A percentile compares a stretch with the other conserved stretches of the same genome.
Evolutionary conservation across 371 early-diverging fungal species (phyloP).

Genomic region (Lichtheimia ornata): DNA sequence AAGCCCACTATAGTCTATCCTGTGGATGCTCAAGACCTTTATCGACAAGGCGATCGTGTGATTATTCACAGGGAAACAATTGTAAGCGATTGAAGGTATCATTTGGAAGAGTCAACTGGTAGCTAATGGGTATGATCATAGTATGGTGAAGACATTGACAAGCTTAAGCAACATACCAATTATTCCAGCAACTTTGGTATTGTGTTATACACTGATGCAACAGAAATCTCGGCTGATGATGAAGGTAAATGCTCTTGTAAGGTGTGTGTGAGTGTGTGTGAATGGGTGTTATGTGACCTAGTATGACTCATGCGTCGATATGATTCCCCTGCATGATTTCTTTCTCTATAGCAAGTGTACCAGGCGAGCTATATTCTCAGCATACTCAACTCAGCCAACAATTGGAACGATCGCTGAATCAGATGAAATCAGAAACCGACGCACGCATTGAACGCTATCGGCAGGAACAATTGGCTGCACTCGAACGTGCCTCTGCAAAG

Average conservation of each 20-base stretch:
- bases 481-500: conserved; percentile 20
- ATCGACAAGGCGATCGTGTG: conserved; percentile 23
- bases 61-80: conserved; percentile 18
- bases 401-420: conserved; percentile 20
- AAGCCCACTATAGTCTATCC: conserved; percentile 12
- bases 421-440: conserved; percentile 25
- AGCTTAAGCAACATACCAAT: conserved; percentile 12
- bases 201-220: conserved; percentile 18
- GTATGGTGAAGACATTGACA: conserved; percentile 24
- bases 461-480: conserved; percentile 22
- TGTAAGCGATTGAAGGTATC: conserved; percentile 8
- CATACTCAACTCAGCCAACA: conserved; percentile 23
- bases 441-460: conserved; percentile 26
- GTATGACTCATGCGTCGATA: no score
- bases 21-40: conserved; percentile 7
- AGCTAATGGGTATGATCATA: not conserved
- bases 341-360: conserved; percentile 1
- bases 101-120: not conserved
- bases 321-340: no score
- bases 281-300: not conserved
- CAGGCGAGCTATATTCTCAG: conserved; percentile 22
- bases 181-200: conserved; percentile 32
- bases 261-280: not conserved
- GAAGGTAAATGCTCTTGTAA: not conserved
- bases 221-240: conserved; percentile 2